These are phyloP conservation scores for Nemania sp. DNA, from an alignment of 2,329 filamentous ascomycete genomes.

Conservation along the genomic window DNA sequence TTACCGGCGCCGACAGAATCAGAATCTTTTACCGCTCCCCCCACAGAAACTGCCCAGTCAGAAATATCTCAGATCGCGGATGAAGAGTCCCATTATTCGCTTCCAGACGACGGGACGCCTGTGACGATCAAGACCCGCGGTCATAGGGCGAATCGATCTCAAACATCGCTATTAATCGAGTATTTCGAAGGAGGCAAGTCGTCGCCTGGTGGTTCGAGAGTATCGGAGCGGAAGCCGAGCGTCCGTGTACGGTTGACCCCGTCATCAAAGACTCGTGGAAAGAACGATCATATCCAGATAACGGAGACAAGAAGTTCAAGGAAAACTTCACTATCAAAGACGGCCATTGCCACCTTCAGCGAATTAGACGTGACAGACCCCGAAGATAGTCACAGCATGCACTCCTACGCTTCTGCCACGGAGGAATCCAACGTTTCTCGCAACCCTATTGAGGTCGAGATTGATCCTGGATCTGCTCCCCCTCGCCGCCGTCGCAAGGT, in stretches of 20 bases:
- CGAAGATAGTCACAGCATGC: constrained; percentile 68
- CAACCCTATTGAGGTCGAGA: constrained; percentile 87
- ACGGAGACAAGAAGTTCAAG: constrained; percentile 76
- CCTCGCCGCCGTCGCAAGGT: constrained; percentile 58
- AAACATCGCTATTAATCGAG: constrained; percentile 91
- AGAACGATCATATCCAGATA: constrained; percentile 81
- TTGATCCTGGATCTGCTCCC: constrained; percentile 60
- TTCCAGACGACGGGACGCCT: constrained; percentile 85
- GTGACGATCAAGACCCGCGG: constrained; percentile 85
- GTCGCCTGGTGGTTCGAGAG: constrained; percentile 52
- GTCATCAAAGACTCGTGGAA: constrained; percentile 67
- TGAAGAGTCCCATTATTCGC: constrained; percentile 74
- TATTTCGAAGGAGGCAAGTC: constrained; percentile 85
- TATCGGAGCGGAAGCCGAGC: constrained; percentile 73
- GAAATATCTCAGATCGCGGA: constrained; percentile 70
- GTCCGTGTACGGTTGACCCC: constrained; percentile 81
- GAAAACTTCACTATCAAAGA: constrained; percentile 62
- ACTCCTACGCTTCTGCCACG: constrained; percentile 76
- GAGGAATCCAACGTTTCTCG: constrained; percentile 77
- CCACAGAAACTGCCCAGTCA: constrained; percentile 64
- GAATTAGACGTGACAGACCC: constrained; percentile 50
- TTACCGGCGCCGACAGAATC: constrained; percentile 80
- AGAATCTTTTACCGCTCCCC: constrained; percentile 62
- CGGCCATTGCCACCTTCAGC: constrained; percentile 49
- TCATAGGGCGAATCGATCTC: constrained; percentile 65